These are phyloP conservation scores for Violaceomyces palustris DNA, from an alignment of 1,284 basidiomycete species.

Conservation along the genomic window DNA sequence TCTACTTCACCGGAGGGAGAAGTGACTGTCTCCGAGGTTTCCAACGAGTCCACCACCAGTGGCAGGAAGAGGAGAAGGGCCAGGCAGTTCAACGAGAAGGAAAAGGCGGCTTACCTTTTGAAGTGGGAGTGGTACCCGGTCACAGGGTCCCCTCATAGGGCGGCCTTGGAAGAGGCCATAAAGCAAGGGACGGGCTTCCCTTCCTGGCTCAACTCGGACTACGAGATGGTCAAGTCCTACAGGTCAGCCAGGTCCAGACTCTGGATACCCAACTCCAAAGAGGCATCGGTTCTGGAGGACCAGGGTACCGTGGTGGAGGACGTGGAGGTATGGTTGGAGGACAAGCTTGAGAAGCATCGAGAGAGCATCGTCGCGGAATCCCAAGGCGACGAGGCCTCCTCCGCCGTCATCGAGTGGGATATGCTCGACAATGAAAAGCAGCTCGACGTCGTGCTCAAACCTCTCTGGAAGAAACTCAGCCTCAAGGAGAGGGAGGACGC, in stretches of 20 bases:
- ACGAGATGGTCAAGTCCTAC: constrained; percentile 16
- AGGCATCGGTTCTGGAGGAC: constrained; percentile 3
- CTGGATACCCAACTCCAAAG: constrained; percentile 14
- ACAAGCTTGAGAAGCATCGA: constrained; percentile 7
- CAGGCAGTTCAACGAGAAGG: not conserved
- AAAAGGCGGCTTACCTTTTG: constrained; percentile 2
- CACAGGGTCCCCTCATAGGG: not conserved
- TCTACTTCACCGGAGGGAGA: too few species aligned
- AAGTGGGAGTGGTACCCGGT: constrained; percentile 28
- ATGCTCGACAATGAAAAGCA: constrained; percentile 26
- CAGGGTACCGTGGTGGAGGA: constrained; percentile 4
- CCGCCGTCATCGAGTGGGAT: constrained; percentile 8
- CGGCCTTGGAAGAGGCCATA: not conserved
- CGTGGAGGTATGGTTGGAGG: constrained; percentile 8
- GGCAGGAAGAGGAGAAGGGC: not conserved
- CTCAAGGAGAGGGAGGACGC: constrained; percentile 12
- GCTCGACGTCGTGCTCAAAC: constrained; percentile 21
- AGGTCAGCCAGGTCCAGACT: constrained; percentile 26
- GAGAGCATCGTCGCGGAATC: not conserved
- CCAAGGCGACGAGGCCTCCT: too few species aligned
- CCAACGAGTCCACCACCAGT: too few species aligned
- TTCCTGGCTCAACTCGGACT: constrained; percentile 7
- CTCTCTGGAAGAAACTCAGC: constrained; percentile 20
- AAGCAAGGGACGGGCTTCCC: not conserved
- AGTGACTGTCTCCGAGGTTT: too few species aligned